Percentiles rank a stretch among this genome's conserved stretches.
phyloP scores from a whole-genome alignment of 2,329 filamentous ascomycete genomes.

The Fusarium verticillioides region DNA sequence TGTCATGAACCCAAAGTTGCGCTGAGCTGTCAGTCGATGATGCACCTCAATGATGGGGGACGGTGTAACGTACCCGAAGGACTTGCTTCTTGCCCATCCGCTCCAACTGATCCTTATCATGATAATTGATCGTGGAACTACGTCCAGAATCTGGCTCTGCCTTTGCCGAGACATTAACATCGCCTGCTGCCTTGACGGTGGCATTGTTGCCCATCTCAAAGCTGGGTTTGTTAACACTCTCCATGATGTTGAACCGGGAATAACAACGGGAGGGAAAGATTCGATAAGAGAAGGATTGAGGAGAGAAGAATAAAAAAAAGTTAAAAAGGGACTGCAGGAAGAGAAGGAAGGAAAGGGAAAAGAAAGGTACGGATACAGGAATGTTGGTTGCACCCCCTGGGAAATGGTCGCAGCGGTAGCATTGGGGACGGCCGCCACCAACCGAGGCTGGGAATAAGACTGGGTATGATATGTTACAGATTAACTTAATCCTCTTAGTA shows the following conservation, averaged over 20 bases:
- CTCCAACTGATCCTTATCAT: constrained; percentile 42
- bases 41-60: accelerated
- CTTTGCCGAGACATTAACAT: constrained; percentile 14
- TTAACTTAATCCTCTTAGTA: background rate
- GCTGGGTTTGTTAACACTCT: constrained; percentile 31
- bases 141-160: constrained; percentile 34
- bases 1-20: constrained; percentile 61
- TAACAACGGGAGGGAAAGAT: background rate
- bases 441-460: background rate
- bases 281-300: background rate
- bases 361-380: too few relatives aligned
- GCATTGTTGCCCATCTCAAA: constrained; percentile 42
- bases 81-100: constrained; percentile 47
- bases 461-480: background rate
- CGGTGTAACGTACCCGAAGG: constrained; percentile 12
- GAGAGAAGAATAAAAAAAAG: background rate
- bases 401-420: background rate
- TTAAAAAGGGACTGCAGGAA: constrained; percentile 1
- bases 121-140: constrained; percentile 22
- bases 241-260: constrained; percentile 26
- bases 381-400: too few relatives aligned
- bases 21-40: constrained; percentile 17
- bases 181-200: constrained; percentile 15
- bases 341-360: too few relatives aligned
- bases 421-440: constrained; percentile 17